These are phyloP conservation scores for Marasmius tenuissimus DNA, from an alignment of 1,284 basidiomycete genomes.

Conservation along the genomic window DNA sequence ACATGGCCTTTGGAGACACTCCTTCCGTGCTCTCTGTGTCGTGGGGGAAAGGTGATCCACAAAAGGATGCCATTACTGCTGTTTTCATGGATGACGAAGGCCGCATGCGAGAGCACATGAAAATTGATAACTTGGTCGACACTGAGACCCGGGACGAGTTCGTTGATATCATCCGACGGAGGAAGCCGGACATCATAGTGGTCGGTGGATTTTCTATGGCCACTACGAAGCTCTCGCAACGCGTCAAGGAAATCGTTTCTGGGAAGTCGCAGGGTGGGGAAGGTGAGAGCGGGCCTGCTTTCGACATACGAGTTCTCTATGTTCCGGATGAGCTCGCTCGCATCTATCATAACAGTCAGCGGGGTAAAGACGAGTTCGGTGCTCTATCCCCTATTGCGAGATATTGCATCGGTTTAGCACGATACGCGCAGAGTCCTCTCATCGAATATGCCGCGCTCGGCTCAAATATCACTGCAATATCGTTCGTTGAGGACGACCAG, in stretches of 20 bases:
- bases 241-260: slow-evolving; percentile 53
- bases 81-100: slow-evolving; percentile 89
- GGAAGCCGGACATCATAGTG: slow-evolving; percentile 87
- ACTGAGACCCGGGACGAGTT: slow-evolving; percentile 71
- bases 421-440: slow-evolving; percentile 92
- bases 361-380: slow-evolving; percentile 86
- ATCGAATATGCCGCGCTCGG: slow-evolving; percentile 92
- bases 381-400: slow-evolving; percentile 80
- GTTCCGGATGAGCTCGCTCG: slow-evolving; percentile 92
- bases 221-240: slow-evolving; percentile 71
- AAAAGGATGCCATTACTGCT: slow-evolving; percentile 84
- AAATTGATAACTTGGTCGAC: slow-evolving; percentile 86
- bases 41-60: slow-evolving; percentile 93
- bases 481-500: slow-evolving; percentile 83
- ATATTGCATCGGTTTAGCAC: slow-evolving; percentile 93
- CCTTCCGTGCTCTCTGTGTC: slow-evolving; percentile 91
- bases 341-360: slow-evolving; percentile 89
- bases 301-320: slow-evolving; percentile 78
- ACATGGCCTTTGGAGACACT: slow-evolving; percentile 68
- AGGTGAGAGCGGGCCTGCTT: slow-evolving; percentile 35
- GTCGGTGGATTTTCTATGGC: slow-evolving; percentile 88
- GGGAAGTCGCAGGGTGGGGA: slow-evolving; percentile 19
- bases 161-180: slow-evolving; percentile 76
- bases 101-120: slow-evolving; percentile 84
- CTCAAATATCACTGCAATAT: slow-evolving; percentile 76